Conservation (phyloP, 2,329 filamentous ascomycete genomes). For the Acrocalymma vagum region DNA sequence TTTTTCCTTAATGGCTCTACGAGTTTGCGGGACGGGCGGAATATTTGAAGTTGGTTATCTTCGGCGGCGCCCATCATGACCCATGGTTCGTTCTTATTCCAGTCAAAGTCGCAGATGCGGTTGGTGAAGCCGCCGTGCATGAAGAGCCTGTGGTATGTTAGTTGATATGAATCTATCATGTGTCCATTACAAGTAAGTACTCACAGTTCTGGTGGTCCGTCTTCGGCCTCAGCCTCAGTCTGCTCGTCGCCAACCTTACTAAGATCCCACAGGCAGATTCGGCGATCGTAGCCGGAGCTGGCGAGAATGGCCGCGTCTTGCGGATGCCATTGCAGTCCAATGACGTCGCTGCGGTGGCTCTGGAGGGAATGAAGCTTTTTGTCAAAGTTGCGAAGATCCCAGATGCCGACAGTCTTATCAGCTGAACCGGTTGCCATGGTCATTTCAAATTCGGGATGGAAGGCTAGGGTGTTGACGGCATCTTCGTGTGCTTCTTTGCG, state of each 20-base stretch:
- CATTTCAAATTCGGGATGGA: constrained; percentile 91
- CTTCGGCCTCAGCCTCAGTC: constrained; percentile 91
- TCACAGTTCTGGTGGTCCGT: constrained; percentile 93
- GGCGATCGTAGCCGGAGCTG: constrained; percentile 89
- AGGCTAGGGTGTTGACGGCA: constrained; percentile 94
- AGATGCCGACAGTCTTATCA: constrained; percentile 93
- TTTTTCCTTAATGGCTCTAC: constrained; percentile 46
- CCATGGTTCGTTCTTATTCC: constrained; percentile 98
- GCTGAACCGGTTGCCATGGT: constrained; percentile 92
- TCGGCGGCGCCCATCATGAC: constrained; percentile 94
- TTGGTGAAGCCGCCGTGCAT: constrained; percentile 99
- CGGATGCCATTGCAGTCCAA: constrained; percentile 94
- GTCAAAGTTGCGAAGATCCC: constrained; percentile 92
- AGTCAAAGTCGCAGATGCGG: constrained; percentile 94
- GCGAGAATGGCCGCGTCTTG: constrained; percentile 87
- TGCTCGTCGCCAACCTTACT: constrained; percentile 93
- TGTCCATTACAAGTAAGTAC: constrained; percentile 53
- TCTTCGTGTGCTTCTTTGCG: constrained; percentile 82
- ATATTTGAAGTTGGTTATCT: constrained; percentile 95
- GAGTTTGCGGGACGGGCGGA: constrained; percentile 50
- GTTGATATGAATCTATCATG: neutral
- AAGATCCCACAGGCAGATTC: constrained; percentile 96
- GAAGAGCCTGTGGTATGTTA: constrained; percentile 71
- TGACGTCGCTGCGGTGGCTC: constrained; percentile 88
- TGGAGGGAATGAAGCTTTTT: constrained; percentile 90